phyloP scores from a whole-genome alignment of 305 asterid genomes.

The Fraxinus ornus region DNA sequence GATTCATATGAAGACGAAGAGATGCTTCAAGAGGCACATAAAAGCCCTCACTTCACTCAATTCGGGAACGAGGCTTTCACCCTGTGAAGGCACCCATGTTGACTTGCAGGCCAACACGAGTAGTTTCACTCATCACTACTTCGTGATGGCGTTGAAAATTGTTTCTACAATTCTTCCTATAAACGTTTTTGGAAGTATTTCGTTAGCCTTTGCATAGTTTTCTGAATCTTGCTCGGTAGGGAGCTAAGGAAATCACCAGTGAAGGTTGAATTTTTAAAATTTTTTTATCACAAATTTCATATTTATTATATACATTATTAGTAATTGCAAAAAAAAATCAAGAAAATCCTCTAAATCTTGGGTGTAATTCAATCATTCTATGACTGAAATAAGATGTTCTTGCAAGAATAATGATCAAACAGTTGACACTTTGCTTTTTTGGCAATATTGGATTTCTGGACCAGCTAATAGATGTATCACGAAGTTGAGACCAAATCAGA shows the following conservation, averaged over 20 bases:
- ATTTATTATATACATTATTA: not conserved
- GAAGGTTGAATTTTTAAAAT: not conserved
- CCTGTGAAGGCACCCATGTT: not conserved
- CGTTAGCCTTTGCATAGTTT: not conserved
- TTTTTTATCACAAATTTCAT: not conserved
- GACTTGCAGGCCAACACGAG: not conserved
- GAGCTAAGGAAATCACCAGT: not conserved
- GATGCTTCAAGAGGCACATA: conserved; percentile 69
- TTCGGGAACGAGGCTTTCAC: conserved; percentile 10
- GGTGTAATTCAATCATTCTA: not conserved
- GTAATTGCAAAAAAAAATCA: not conserved
- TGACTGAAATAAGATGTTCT: not conserved
- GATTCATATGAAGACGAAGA: conserved; percentile 72
- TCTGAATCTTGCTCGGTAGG: not conserved
- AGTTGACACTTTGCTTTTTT: not conserved
- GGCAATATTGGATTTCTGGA: not conserved
- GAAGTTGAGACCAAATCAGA: not conserved
- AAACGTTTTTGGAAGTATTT: not conserved
- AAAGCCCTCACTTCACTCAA: conserved; percentile 64
- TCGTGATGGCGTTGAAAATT: not conserved
- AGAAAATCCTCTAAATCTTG: not conserved
- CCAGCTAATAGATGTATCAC: not conserved
- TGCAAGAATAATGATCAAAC: not conserved
- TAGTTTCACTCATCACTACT: not conserved
- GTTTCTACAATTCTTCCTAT: not conserved